Conservation (phyloP, 441 rosid genomes). For the Erodium moschatum region DNA sequence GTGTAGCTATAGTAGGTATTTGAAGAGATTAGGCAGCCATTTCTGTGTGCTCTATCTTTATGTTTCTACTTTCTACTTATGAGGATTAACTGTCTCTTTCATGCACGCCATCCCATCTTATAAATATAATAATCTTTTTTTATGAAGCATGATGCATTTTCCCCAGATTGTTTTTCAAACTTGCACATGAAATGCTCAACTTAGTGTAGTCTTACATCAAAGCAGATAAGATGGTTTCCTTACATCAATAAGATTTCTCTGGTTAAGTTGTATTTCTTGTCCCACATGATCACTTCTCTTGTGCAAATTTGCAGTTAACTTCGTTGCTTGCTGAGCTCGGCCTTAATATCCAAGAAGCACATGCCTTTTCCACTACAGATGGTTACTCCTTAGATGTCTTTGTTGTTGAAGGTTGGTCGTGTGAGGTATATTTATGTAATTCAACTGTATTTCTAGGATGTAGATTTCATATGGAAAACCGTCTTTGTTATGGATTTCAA, state of each 20-base stretch:
- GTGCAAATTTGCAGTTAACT: constrained; percentile 43
- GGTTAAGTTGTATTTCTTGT: constrained; percentile 12
- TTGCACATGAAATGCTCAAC: neutral
- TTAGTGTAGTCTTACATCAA: neutral
- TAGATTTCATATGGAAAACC: neutral
- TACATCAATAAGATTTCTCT: neutral
- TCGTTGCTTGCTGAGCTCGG: constrained; percentile 59
- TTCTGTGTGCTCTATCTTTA: neutral
- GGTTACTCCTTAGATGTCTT: constrained; percentile 67
- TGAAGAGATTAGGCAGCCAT: neutral
- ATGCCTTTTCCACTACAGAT: constrained; percentile 59
- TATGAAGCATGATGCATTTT: neutral
- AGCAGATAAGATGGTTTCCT: neutral
- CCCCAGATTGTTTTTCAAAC: neutral
- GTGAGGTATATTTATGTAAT: constrained; percentile 35
- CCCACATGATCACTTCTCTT: constrained; percentile 20
- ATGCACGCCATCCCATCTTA: neutral
- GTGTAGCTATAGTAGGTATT: neutral
- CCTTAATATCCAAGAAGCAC: constrained; percentile 72
- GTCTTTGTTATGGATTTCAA: neutral
- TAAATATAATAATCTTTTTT: neutral
- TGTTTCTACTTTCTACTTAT: neutral
- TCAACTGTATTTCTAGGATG: neutral
- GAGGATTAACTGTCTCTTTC: neutral
- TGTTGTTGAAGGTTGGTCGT: constrained; percentile 78